Conservation (phyloP, 768 basidiomycete species). For the Phanerodontia chrysosporium region DNA sequence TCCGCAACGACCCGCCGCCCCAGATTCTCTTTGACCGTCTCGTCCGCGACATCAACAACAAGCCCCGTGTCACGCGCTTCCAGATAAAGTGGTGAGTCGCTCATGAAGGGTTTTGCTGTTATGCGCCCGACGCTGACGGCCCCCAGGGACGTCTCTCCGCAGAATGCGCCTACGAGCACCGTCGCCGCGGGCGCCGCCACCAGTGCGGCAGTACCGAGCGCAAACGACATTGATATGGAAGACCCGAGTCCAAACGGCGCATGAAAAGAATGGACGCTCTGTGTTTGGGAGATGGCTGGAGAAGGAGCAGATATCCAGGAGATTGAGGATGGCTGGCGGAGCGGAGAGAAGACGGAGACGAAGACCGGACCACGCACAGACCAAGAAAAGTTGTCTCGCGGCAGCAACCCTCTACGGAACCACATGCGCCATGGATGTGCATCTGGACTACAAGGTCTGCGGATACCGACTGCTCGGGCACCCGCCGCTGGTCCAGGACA, state of each 20-base stretch:
- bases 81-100: conserved; percentile 76
- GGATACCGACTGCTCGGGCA: too few species aligned
- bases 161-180: conserved; percentile 35
- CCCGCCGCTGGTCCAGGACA: too few species aligned
- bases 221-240: conserved; percentile 54
- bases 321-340: too few species aligned
- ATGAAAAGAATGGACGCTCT: neutral
- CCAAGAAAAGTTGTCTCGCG: too few species aligned
- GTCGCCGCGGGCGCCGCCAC: conserved; percentile 57
- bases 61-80: conserved; percentile 91
- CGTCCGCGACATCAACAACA: conserved; percentile 83
- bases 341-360: too few species aligned
- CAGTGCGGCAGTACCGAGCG: conserved; percentile 71
- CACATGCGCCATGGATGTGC: too few species aligned
- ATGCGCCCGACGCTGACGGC: neutral
- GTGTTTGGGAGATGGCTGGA: too few species aligned
- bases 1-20: conserved; percentile 71
- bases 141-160: conserved; percentile 62
- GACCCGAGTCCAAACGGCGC: conserved; percentile 18
- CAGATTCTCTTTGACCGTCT: conserved; percentile 72
- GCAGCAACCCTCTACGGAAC: too few species aligned
- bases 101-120: neutral
- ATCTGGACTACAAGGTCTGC: too few species aligned
- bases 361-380: too few species aligned
- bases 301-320: too few species aligned